These are phyloP conservation scores for Cladorrhinum sp. DNA, from an alignment of 2,329 filamentous ascomycete genomes.

Conservation along the genomic window DNA sequence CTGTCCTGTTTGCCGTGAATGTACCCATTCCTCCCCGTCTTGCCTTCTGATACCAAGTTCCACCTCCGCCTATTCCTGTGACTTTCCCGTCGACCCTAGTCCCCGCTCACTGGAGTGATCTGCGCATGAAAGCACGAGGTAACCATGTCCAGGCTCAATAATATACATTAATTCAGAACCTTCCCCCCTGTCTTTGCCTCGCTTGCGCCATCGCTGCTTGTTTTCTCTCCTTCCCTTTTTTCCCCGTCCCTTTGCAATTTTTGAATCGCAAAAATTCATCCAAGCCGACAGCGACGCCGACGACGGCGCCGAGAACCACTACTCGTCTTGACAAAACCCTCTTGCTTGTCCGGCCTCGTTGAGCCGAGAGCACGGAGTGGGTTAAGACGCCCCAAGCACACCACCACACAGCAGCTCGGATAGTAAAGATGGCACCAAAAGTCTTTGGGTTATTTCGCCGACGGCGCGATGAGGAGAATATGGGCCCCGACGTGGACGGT, in stretches of 20 bases:
- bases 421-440: constrained; percentile 20
- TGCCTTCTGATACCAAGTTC: constrained; percentile 5
- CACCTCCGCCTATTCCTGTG: constrained; percentile 13
- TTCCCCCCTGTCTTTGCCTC: constrained; percentile 17
- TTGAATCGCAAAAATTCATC: neutral
- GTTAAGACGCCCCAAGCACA: constrained; percentile 5
- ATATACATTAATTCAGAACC: constrained; percentile 22
- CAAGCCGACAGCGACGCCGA: constrained; percentile 8
- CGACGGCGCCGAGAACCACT: constrained; percentile 9
- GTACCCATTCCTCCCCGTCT: constrained; percentile 5
- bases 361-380: constrained; percentile 20
- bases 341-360: constrained; percentile 18
- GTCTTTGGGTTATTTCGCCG: constrained; percentile 22
- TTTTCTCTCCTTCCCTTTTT: neutral
- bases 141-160: constrained; percentile 25
- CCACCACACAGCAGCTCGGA: constrained; percentile 12
- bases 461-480: constrained; percentile 23
- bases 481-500: constrained; percentile 26
- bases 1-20: neutral
- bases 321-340: constrained; percentile 11
- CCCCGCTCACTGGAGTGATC: constrained; percentile 21
- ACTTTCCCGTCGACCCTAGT: constrained; percentile 7
- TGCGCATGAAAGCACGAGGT: constrained; percentile 20
- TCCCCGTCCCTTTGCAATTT: neutral
- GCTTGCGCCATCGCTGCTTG: constrained; percentile 8